phyloP scores from a whole-genome alignment of 2,329 filamentous ascomycete species.

The Ceratocystis albifundus region DNA sequence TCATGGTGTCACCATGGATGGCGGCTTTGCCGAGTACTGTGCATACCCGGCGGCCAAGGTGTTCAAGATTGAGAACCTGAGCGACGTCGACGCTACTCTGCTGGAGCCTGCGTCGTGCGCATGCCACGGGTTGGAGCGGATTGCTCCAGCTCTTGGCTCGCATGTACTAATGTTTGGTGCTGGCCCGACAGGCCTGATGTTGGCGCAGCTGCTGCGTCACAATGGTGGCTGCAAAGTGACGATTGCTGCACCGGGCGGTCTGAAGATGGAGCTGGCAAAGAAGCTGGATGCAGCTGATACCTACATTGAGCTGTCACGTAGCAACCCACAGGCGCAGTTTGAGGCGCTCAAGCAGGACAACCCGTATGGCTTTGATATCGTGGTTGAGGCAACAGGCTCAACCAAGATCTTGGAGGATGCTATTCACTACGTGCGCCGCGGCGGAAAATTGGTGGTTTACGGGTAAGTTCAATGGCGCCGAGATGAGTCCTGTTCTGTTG shows the following conservation, averaged over 20 bases:
- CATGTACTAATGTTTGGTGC: constrained; percentile 55
- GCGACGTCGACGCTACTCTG: constrained; percentile 56
- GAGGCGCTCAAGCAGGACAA: constrained; percentile 50
- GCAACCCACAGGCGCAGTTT: constrained; percentile 48
- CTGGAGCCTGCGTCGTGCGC: constrained; percentile 61
- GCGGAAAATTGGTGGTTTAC: constrained; percentile 61
- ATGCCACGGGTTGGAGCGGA: constrained; percentile 59
- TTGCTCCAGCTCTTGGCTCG: constrained; percentile 52
- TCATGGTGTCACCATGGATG: constrained; percentile 56
- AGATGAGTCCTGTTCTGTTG: background rate
- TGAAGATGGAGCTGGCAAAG: constrained; percentile 60
- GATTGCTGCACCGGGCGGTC: constrained; percentile 54
- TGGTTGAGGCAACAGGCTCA: constrained; percentile 59
- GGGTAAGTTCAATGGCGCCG: constrained; percentile 30
- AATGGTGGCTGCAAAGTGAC: constrained; percentile 60
- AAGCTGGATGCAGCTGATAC: constrained; percentile 43
- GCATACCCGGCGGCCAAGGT: constrained; percentile 44
- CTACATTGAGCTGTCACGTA: constrained; percentile 44
- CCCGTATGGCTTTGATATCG: constrained; percentile 61
- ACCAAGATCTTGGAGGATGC: constrained; percentile 57
- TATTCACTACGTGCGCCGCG: constrained; percentile 59
- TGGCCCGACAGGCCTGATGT: constrained; percentile 53
- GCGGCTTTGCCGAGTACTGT: constrained; percentile 61
- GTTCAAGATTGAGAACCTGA: constrained; percentile 55
- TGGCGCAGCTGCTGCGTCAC: constrained; percentile 51